phyloP scores from a whole-genome alignment of 345 rosid genomes.

The Moricandia moricandioides region DNA sequence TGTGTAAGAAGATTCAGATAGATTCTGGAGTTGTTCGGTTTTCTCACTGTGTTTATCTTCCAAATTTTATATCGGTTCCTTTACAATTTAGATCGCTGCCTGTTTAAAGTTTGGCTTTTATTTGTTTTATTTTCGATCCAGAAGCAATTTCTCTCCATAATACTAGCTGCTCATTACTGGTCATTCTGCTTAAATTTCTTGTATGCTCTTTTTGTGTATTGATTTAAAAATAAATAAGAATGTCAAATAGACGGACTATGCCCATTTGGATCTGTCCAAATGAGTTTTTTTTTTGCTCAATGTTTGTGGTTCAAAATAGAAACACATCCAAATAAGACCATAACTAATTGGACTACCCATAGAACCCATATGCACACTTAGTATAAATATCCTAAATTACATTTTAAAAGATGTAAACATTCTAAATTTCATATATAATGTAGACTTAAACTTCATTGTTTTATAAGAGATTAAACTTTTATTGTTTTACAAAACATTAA shows the following conservation, averaged over 20 bases:
- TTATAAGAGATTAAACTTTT: no score
- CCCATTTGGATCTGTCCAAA: background rate
- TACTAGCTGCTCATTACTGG: background rate
- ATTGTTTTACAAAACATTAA: no score
- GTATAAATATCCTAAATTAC: no score
- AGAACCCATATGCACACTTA: no score
- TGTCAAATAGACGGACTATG: background rate
- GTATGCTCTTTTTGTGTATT: background rate
- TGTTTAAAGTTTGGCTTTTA: background rate
- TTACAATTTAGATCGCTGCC: background rate
- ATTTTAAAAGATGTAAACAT: no score
- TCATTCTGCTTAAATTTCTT: background rate
- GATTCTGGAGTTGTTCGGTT: background rate
- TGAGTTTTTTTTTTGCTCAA: background rate
- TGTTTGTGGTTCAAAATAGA: no score
- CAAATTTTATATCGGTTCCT: background rate
- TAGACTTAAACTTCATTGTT: no score
- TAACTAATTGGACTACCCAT: no score
- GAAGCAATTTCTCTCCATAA: no score
- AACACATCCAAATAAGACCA: no score
- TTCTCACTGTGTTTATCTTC: slow-evolving; percentile 9
- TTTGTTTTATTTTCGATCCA: background rate
- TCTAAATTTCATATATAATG: no score
- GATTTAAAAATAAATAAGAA: background rate
- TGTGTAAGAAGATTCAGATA: slow-evolving; percentile 7